Evolutionary conservation across 306 rosid genomes (phyloP).

Genomic region (Sophora flavescens): DNA sequence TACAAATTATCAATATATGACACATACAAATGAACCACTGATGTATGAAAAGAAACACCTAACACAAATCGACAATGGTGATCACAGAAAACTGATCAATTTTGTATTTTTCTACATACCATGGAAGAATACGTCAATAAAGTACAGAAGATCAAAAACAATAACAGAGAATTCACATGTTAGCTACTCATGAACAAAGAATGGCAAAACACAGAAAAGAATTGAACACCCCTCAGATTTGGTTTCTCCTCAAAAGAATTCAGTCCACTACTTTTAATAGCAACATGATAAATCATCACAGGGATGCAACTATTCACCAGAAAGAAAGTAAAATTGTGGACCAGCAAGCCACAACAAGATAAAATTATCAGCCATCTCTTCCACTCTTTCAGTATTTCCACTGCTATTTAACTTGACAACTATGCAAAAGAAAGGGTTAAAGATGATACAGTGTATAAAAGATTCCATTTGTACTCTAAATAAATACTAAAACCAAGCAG

Average conservation of each 20-base stretch:
- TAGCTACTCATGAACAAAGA: background rate
- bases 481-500: background rate
- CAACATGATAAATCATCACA: conserved; percentile 42
- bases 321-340: too few relatives aligned
- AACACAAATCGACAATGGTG: background rate
- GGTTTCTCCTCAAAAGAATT: conserved; percentile 54
- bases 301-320: conserved; percentile 40
- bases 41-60: background rate
- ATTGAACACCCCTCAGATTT: conserved; percentile 54
- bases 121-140: background rate
- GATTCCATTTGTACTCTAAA: background rate
- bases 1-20: background rate
- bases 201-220: background rate
- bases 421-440: background rate
- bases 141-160: background rate
- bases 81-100: background rate
- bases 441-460: too few relatives aligned
- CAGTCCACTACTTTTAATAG: conserved; percentile 71
- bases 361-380: too few relatives aligned
- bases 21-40: background rate
- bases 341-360: background rate
- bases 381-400: too few relatives aligned
- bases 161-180: too few relatives aligned
- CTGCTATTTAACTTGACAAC: background rate
- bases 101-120: too few relatives aligned